Evolutionary conservation across 176 grass and related monocot species (phyloP).

Genomic region (Oryza glaberrima): DNA sequence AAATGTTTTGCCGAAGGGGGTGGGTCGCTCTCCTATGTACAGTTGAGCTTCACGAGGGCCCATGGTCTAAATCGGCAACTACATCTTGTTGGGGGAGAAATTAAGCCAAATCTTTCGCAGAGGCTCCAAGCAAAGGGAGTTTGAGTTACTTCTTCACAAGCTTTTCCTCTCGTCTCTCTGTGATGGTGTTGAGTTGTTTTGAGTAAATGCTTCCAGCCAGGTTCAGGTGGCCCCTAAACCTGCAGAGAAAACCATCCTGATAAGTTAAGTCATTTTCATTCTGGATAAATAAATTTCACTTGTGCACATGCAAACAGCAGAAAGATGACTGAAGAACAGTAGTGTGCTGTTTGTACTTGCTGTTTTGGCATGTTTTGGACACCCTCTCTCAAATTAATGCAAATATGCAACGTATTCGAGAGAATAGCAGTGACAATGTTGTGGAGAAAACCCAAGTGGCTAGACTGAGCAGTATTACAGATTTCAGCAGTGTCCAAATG

Average conservation of each 20-base stretch:
- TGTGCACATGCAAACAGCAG: background rate
- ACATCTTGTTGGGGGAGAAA: conserved; percentile 11
- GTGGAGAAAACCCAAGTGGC: background rate
- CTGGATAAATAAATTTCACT: background rate
- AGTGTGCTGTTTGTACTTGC: no score
- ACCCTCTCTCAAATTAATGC: no score
- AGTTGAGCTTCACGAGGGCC: conserved; percentile 46
- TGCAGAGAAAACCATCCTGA: conserved; percentile 8
- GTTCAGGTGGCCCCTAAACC: conserved; percentile 47
- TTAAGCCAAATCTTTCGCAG: conserved; percentile 3
- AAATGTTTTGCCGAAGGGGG: conserved; percentile 9
- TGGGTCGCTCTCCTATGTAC: conserved; percentile 42
- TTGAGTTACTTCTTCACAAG: conserved; percentile 30
- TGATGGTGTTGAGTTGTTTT: background rate
- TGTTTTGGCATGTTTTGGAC: no score
- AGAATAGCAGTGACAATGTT: background rate
- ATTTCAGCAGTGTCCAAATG: background rate
- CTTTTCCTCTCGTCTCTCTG: background rate
- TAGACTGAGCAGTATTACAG: background rate
- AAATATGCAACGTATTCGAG: no score
- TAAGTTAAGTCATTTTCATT: background rate
- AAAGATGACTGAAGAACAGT: background rate
- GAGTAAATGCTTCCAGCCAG: conserved; percentile 10
- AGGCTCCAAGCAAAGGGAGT: conserved; percentile 3
- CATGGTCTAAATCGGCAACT: conserved; percentile 26